Evolutionary conservation across 1,284 basidiomycete species (phyloP), one percentile per base, ranked within the genome.

Genomic region (Irpex sp.): DNA sequence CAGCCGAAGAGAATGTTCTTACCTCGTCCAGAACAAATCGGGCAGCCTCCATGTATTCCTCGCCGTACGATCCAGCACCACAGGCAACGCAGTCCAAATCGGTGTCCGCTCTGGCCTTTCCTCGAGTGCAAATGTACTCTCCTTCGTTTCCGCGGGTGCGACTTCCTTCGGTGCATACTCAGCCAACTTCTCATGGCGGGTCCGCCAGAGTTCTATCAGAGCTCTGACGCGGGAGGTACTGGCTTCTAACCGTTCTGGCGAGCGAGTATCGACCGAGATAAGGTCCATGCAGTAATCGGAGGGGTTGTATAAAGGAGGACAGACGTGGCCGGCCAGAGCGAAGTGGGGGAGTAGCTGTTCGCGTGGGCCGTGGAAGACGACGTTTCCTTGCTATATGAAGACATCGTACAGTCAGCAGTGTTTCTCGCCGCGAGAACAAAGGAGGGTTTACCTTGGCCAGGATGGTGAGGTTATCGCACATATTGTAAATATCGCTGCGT

Each of bases 381-480:
- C 72, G 0, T 72, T 67, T 2, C 81, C 80, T 59, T 62, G 61
- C 61, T 62, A 35, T 23, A 35, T 42, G 16, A 7, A 47, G 45
- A 12, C 39, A 14, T 45, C n/a, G 14, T 1, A 12, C 14, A 45
- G n/a, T 45, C 12, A 45, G 28, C 6, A 5, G 5, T 7, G 5
- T 33, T 7, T 33, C 6, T 45, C 10, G 5, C 12, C 4, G n/a
- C 10, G 12, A 12, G 4, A 14, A 45, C n/a, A 5, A 45, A n/a
- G 39, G 1, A 49, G 18, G 10, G 8, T 36, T 35, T 10, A 80
- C 80, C 63, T 81, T 82, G 12, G 78, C 81, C 1, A 83, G 72
- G 0, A 84, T 71, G 1, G 80, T 72, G 47, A 81, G 71, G 59
- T 81, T 78, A 63, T 82, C 81, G 57, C 78, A 73, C 21, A 75